Base-by-base conservation (phyloP, 495 filamentous ascomycete genomes). In the Niebla homalea region DNA sequence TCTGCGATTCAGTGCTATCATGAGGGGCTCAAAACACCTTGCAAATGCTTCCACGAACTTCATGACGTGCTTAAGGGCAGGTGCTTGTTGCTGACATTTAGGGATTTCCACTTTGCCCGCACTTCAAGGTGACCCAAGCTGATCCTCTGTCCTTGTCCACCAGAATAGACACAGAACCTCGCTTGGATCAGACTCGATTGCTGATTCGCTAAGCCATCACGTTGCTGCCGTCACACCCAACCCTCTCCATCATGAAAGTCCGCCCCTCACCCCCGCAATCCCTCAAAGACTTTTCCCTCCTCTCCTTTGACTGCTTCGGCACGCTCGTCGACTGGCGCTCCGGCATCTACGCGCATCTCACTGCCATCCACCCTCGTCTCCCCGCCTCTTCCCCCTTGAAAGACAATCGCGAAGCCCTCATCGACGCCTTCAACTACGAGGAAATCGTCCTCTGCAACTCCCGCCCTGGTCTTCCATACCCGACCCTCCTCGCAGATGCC, bases 291-390 rank as follows among this genome's bases (percentile, higher is more conserved):
- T 77, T 67, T 62, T 63, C 58, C 4, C 60, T 80, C 48, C 77
- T 88, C 29, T 70, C 67, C 60, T 92, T 93, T 68, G 85, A 93
- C 63, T 77, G 84, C 70, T 90, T 86, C 63, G 83, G 85, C 62
- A 93, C 87, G 0, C 73, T 89, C 21, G 79, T 90, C 44, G 83
- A 89, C 70, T 86, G 82, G 83, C 77, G 88, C 62, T 49, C 43
- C 5, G 70, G 70, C 29, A 68, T 74, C 21, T 55, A 70, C 26
- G 25, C 51, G 2, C 63, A 65, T 4, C 55, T 75, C 7, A 51
- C 60, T 25, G 73, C 77, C 1, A 60, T 74, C n/a, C 58, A 73
- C 38, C 46, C 62, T 16, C 62, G 62, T 20, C 63, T 71, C 10
- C 67, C 67, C 0, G 37, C 67, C 25, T 51, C 64, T 5, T 67